Conservation (phyloP, 169 alveolate genomes). For the Plasmodium fragile region DNA sequence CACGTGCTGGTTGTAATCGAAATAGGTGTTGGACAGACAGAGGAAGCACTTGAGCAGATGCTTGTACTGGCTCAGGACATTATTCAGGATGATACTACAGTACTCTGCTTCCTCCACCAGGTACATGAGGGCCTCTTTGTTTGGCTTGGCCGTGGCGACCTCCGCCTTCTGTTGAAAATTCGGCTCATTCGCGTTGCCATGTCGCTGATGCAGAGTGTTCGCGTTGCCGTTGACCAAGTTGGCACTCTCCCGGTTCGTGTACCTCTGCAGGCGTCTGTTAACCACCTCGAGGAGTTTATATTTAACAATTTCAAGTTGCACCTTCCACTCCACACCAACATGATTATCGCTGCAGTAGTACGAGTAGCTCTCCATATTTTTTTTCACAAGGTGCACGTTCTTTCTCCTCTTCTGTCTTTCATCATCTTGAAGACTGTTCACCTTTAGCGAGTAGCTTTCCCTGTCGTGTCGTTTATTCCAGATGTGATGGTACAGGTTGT, state of each 20-base stretch:
- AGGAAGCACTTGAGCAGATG: constrained; percentile 25
- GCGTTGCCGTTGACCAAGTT: background rate
- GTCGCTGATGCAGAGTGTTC: background rate
- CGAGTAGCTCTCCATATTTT: constrained; percentile 10
- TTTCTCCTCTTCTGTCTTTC: background rate
- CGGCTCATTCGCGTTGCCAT: background rate
- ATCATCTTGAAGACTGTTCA: background rate
- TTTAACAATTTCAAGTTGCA: constrained; percentile 32
- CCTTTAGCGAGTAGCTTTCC: constrained; percentile 4
- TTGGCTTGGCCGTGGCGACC: constrained; percentile 1
- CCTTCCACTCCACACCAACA: constrained; percentile 40
- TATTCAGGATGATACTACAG: background rate
- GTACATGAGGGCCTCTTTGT: constrained; percentile 45
- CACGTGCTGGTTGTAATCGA: constrained; percentile 32
- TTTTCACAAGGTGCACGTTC: background rate
- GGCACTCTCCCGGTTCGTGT: background rate
- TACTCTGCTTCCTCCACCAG: constrained; percentile 37
- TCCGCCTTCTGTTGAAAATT: background rate
- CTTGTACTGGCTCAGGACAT: constrained; percentile 22
- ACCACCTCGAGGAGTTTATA: constrained; percentile 27
- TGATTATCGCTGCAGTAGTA: constrained; percentile 4
- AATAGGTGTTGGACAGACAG: constrained; percentile 26
- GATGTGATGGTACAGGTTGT: constrained; percentile 27
- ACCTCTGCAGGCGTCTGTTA: constrained; percentile 11
- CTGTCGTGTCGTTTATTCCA: constrained; percentile 42